phyloP scores from a whole-genome alignment of 139 green algal species.

The Nannochloris sp. region DNA sequence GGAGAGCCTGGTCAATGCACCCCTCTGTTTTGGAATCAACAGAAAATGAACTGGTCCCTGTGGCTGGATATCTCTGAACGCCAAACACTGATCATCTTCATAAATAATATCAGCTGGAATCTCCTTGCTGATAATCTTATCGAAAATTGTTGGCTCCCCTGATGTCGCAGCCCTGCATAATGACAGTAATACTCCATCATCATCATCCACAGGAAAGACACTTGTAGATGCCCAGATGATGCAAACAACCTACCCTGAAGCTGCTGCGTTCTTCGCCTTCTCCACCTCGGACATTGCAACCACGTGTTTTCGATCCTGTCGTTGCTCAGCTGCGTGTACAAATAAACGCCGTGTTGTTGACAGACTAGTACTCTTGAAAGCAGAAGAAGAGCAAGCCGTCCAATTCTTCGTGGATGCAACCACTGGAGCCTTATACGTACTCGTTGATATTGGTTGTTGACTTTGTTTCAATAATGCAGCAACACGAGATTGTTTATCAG shows the following conservation, averaged over 20 bases:
- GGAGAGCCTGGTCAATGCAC: slow-evolving; percentile 66
- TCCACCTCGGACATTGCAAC: slow-evolving; percentile 15
- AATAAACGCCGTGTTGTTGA: no score
- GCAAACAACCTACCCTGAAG: slow-evolving; percentile 16
- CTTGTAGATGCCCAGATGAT: neutral
- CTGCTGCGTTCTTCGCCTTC: slow-evolving; percentile 22
- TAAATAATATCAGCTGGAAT: slow-evolving; percentile 87
- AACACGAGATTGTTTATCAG: neutral
- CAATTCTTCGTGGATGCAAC: no score
- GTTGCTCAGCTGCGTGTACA: no score
- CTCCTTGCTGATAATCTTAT: slow-evolving; percentile 91
- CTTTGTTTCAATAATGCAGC: neutral
- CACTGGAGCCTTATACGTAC: no score
- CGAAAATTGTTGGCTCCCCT: slow-evolving; percentile 79
- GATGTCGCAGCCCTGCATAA: slow-evolving; percentile 15
- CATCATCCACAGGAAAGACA: no score
- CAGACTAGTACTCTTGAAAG: no score
- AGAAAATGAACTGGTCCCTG: slow-evolving; percentile 87
- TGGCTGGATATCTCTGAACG: slow-evolving; percentile 88
- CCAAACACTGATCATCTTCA: slow-evolving; percentile 84
- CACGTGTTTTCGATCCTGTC: slow-evolving; percentile 18
- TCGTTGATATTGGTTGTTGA: neutral
- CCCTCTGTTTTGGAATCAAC: slow-evolving; percentile 78
- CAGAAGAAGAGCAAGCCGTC: no score
- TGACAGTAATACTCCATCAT: neutral